These are phyloP conservation scores for Pseudocercospora musae DNA, from an alignment of 2,329 filamentous ascomycete genomes.

Conservation along the genomic window DNA sequence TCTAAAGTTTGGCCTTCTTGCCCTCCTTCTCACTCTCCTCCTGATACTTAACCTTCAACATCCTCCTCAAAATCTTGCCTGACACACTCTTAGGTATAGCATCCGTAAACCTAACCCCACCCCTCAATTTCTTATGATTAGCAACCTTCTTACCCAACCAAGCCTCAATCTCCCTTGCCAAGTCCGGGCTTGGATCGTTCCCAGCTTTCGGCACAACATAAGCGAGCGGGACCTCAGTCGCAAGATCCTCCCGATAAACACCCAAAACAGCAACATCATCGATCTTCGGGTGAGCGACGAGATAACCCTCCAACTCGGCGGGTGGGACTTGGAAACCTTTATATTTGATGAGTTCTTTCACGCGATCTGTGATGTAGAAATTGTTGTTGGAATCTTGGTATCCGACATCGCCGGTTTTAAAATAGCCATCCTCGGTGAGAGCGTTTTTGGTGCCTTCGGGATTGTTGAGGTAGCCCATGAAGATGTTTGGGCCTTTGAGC, in stretches of 20 bases:
- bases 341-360: slow-evolving; percentile 65
- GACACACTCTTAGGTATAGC: slow-evolving; percentile 69
- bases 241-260: slow-evolving; percentile 44
- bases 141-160: slow-evolving; percentile 66
- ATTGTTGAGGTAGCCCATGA: slow-evolving; percentile 81
- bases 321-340: slow-evolving; percentile 25
- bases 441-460: slow-evolving; percentile 66
- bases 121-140: slow-evolving; percentile 52
- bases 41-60: slow-evolving; percentile 51
- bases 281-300: slow-evolving; percentile 42
- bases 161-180: slow-evolving; percentile 51
- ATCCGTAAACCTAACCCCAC: slow-evolving; percentile 62
- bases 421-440: slow-evolving; percentile 74
- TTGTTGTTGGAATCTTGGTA: slow-evolving; percentile 72
- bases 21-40: slow-evolving; percentile 40
- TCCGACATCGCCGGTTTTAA: slow-evolving; percentile 84
- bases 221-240: slow-evolving; percentile 57
- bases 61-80: slow-evolving; percentile 68
- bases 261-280: slow-evolving; percentile 47
- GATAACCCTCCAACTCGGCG: slow-evolving; percentile 44
- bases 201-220: slow-evolving; percentile 51
- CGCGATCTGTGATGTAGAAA: slow-evolving; percentile 83
- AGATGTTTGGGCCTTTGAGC: slow-evolving; percentile 76
- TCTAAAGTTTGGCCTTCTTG: slow-evolving; percentile 36
- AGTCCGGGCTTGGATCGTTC: slow-evolving; percentile 24